A percentile compares a stretch with the other conserved stretches of the same genome.
phyloP scores from a whole-genome alignment of 345 rosid genomes.

The Aethionema arabicum region DNA sequence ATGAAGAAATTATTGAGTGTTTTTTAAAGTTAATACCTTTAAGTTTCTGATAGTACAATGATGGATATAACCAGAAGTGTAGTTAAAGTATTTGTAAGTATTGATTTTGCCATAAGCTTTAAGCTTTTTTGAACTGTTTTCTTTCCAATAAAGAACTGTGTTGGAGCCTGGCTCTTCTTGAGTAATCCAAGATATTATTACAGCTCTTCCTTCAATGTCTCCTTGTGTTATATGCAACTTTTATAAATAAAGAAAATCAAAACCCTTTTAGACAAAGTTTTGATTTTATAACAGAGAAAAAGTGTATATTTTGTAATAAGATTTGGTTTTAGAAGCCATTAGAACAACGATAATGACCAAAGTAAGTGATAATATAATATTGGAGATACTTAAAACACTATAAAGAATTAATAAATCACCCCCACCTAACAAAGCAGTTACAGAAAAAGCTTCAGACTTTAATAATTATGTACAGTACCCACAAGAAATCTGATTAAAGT shows the following conservation, averaged over 20 bases:
- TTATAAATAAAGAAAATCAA: not conserved
- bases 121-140: conserved; percentile 42
- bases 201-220: conserved; percentile 71
- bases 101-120: conserved; percentile 49
- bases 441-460: conserved; percentile 4
- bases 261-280: not conserved
- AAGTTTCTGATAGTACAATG: conserved; percentile 67
- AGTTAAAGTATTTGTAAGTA: conserved; percentile 57
- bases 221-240: conserved; percentile 93
- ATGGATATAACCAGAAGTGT: conserved; percentile 84
- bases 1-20: not conserved
- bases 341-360: not conserved
- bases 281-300: not conserved
- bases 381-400: not conserved
- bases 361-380: conserved; percentile 20
- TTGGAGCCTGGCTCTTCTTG: conserved; percentile 61
- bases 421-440: conserved; percentile 5
- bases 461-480: conserved; percentile 16
- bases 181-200: conserved; percentile 94
- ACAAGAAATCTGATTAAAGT: not conserved
- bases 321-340: not conserved
- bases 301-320: not conserved
- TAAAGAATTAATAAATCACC: conserved; percentile 4
- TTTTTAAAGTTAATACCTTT: conserved; percentile 42
- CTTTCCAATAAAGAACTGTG: conserved; percentile 65